Evolutionary conservation across 75 land plant genomes (phyloP).

Genomic region (Adiantum capillusveneris): DNA sequence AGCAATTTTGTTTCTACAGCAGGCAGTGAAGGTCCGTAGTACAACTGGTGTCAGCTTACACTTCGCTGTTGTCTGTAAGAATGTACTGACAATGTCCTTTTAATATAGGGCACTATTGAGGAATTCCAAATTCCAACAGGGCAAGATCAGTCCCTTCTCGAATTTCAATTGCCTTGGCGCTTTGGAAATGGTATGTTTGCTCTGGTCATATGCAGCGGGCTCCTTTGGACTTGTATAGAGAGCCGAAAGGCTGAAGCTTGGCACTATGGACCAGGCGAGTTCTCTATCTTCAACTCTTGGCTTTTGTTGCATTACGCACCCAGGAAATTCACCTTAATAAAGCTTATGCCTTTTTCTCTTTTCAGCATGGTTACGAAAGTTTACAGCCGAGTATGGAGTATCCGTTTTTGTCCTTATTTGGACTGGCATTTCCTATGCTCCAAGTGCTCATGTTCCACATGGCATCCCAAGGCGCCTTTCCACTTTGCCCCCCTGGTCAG

Average conservation of each 20-base stretch:
- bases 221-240: conserved; percentile 21
- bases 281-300: not conserved
- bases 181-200: conserved; percentile 38
- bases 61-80: too few species aligned
- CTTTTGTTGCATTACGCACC: not conserved
- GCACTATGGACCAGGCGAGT: conserved; percentile 30
- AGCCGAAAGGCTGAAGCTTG: conserved; percentile 28
- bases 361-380: conserved; percentile 16
- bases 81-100: too few species aligned
- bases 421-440: conserved; percentile 25
- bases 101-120: conserved; percentile 21
- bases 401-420: conserved; percentile 30
- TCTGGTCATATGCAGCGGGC: conserved; percentile 23
- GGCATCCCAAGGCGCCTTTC: conserved; percentile 12
- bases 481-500: conserved; percentile 21
- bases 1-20: conserved; percentile 28
- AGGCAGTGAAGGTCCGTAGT: conserved; percentile 25
- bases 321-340: not conserved
- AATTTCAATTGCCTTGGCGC: conserved; percentile 21
- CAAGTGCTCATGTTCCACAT: conserved; percentile 10
- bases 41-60: too few species aligned
- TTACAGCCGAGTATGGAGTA: conserved; percentile 32
- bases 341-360: too few species aligned
- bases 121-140: conserved; percentile 22
- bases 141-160: conserved; percentile 6